Conservation (phyloP, 345 rosid species). For the Corymbia maculata region DNA sequence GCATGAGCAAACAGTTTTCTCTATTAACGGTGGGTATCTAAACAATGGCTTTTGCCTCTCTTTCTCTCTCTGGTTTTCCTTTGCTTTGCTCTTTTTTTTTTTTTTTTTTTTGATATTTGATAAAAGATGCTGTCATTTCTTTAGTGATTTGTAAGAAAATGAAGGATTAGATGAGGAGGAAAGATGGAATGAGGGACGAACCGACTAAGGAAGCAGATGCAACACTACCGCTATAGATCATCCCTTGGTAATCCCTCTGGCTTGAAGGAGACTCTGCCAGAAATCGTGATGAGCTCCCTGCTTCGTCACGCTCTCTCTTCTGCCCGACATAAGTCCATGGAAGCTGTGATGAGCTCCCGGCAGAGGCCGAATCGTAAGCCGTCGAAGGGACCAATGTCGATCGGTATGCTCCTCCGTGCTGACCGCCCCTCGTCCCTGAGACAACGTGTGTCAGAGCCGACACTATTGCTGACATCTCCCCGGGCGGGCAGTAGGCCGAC, state of each 20-base stretch:
- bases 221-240: background rate
- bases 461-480: constrained; percentile 70
- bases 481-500: constrained; percentile 15
- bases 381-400: background rate
- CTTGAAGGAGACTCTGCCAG: background rate
- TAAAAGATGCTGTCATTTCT: background rate
- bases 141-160: background rate
- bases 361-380: constrained; percentile 2
- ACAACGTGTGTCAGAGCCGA: constrained; percentile 64
- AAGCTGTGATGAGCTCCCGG: background rate
- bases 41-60: background rate
- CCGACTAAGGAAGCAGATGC: background rate
- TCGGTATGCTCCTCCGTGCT: background rate
- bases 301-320: constrained; percentile 1
- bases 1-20: background rate
- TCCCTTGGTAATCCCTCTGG: background rate
- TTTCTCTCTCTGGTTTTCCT: background rate
- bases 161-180: background rate
- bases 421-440: constrained; percentile 20
- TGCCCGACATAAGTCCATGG: constrained; percentile 4
- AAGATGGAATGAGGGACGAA: background rate
- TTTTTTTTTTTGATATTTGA: background rate
- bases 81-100: no score
- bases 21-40: background rate
- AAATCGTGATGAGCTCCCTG: background rate